phyloP scores from a whole-genome alignment of 2,329 filamentous ascomycete genomes.

The Aspergillus sp. region DNA sequence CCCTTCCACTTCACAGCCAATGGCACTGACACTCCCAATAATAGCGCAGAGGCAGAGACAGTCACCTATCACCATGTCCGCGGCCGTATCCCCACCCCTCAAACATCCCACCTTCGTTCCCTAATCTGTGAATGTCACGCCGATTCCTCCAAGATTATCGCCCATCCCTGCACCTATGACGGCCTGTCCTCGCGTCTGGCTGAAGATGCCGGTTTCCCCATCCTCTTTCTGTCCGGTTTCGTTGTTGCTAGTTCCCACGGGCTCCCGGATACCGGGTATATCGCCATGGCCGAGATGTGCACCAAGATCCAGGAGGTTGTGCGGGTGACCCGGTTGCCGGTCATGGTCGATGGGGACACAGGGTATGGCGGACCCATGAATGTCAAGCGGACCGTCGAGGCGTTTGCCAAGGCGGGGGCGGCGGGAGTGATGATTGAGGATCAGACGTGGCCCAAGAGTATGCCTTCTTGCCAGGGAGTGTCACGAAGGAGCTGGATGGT shows the following conservation, averaged over 20 bases:
- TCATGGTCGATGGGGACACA: constrained; percentile 43
- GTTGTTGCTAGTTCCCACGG: constrained; percentile 35
- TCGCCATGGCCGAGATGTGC: constrained; percentile 42
- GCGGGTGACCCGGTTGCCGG: constrained; percentile 31
- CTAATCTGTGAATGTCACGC: constrained; percentile 14
- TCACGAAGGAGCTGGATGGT: neutral
- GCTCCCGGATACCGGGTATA: constrained; percentile 44
- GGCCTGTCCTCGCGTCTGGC: constrained; percentile 38
- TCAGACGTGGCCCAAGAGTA: constrained; percentile 44
- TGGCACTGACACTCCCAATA: too few relatives aligned
- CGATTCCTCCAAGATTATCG: constrained; percentile 39
- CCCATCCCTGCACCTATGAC: constrained; percentile 39
- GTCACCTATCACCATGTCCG: constrained; percentile 20
- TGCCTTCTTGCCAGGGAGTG: constrained; percentile 4
- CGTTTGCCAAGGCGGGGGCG: constrained; percentile 35
- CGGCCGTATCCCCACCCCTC: constrained; percentile 30
- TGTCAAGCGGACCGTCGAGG: constrained; percentile 39
- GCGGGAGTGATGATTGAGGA: constrained; percentile 40
- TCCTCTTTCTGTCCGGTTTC: constrained; percentile 40
- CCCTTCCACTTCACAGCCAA: too few relatives aligned
- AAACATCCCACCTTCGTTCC: constrained; percentile 27
- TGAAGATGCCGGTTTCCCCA: constrained; percentile 41
- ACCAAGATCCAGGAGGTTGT: constrained; percentile 39
- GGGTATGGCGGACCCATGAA: constrained; percentile 44
- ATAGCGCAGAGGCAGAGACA: constrained; percentile 4